Base-by-base conservation (phyloP, 1,284 basidiomycete species). In the Leccinum huronense region DNA sequence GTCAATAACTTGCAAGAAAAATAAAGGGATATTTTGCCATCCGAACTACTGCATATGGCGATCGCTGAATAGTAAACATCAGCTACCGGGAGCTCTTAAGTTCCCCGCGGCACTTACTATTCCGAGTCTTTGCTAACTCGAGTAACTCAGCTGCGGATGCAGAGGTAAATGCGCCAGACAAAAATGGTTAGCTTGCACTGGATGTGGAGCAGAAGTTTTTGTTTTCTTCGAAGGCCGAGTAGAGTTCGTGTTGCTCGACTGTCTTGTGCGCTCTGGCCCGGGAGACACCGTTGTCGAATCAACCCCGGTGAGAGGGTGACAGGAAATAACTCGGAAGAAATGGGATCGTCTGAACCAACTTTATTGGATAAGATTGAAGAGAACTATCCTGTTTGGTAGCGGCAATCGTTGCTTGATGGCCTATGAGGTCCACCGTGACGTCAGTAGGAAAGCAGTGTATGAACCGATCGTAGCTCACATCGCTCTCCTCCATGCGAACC, bases 351-450 rank as follows among this genome's bases (percentile, higher is more conserved):
- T 68, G 58, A 38, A 34, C 19, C 36, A 19, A 13, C 23, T 23
- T 34, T 10, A 40, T 16, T 11, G 66, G 61, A 38, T 66, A 68
- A 55, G 83, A 84, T 23, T 23, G 23, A 23, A 23, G 23, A 23
- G 23, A 23, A 23, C 23, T 23, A 23, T 23, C 23, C 23, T 23
- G 23, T 23, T 23, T 23, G 23, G 23, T 23, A 23, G 23, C 23
- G 23, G 23, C 23, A 23, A 23, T 23, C 23, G 23, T 23, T 23
- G 23, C 23, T 23, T 23, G 23, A 23, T 23, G 23, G 23, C 23
- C 23, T 23, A 23, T 23, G 23, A 23, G 23, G 23, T 23, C 23
- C 23, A 23, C 23, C 23, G 23, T 23, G 23, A 23, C 23, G 23
- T 23, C 23, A 23, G 23, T 23, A 23, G 23, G 23, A 23, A 23